Evolutionary conservation across 306 rosid species (phyloP).

Genomic region (Sechiopsis laciniata): DNA sequence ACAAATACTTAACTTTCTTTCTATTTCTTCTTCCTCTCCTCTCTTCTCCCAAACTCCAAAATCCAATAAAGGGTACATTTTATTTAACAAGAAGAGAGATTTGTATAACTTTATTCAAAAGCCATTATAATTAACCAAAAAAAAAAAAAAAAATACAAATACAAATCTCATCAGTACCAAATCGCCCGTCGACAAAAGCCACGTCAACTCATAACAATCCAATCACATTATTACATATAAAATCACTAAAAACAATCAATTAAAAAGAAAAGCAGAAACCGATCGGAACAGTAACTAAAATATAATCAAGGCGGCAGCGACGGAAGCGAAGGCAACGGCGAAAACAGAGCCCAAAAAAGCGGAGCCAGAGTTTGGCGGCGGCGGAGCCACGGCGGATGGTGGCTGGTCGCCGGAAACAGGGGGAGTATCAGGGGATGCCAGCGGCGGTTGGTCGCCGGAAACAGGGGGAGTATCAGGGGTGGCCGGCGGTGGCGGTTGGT

Average conservation of each 20-base stretch:
- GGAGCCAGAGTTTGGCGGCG: conserved; percentile 12
- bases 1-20: too few relatives aligned
- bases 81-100: too few relatives aligned
- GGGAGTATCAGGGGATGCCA: too few relatives aligned
- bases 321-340: conserved; percentile 10
- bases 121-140: background rate
- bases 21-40: too few relatives aligned
- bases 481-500: too few relatives aligned
- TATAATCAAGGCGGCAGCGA: background rate
- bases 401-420: background rate
- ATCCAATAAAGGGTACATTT: too few relatives aligned
- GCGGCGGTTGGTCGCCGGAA: too few relatives aligned
- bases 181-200: background rate
- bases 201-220: background rate
- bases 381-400: conserved; percentile 14
- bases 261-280: background rate
- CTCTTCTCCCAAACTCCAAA: too few relatives aligned
- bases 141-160: background rate
- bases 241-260: background rate
- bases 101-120: background rate
- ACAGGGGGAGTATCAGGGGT: too few relatives aligned
- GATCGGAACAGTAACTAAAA: background rate
- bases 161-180: background rate
- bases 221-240: background rate
- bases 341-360: conserved; percentile 8